Percentiles rank a stretch among this genome's conserved stretches.
These are phyloP conservation scores for Endogone sp. DNA, from an alignment of 192 early-diverging fungal species.

Conservation along the genomic window DNA sequence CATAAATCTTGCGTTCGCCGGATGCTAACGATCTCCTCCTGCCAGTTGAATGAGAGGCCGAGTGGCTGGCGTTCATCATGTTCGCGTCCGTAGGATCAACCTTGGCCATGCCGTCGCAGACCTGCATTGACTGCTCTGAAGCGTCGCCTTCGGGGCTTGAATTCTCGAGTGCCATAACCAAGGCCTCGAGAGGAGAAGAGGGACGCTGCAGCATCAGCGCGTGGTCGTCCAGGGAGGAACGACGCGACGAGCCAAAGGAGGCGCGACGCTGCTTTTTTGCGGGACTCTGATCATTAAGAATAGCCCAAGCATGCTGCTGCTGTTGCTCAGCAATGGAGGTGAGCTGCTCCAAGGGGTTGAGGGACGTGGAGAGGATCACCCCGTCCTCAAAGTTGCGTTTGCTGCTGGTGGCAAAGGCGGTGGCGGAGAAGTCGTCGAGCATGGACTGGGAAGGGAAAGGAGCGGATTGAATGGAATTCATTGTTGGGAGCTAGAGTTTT, in stretches of 20 bases:
- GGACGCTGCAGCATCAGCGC: conserved; percentile 8
- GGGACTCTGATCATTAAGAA: too few species aligned
- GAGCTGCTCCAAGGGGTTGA: conserved; percentile 8
- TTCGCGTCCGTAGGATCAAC: not conserved
- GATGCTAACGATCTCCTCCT: too few species aligned
- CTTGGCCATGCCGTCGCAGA: too few species aligned
- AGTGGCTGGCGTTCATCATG: not conserved
- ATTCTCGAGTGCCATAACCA: conserved; percentile 28
- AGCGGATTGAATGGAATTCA: not conserved
- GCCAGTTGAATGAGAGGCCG: too few species aligned
- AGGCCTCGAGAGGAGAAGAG: conserved; percentile 29
- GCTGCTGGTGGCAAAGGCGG: conserved; percentile 10
- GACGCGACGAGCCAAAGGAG: too few species aligned
- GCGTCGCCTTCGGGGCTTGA: not conserved
- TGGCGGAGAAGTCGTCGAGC: conserved; percentile 6
- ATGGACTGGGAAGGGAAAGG: not conserved
- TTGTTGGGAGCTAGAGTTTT: conserved; percentile 1
- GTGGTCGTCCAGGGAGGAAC: too few species aligned
- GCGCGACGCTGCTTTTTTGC: too few species aligned
- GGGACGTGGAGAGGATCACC: conserved; percentile 8
- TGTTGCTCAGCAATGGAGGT: too few species aligned
- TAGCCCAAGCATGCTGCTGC: too few species aligned
- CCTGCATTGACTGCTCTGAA: too few species aligned
- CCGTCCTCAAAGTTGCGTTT: too few species aligned
- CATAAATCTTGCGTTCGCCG: conserved; percentile 1